phyloP scores from a whole-genome alignment of 257 asterid genomes.

The Schizonepeta tenuifolia region DNA sequence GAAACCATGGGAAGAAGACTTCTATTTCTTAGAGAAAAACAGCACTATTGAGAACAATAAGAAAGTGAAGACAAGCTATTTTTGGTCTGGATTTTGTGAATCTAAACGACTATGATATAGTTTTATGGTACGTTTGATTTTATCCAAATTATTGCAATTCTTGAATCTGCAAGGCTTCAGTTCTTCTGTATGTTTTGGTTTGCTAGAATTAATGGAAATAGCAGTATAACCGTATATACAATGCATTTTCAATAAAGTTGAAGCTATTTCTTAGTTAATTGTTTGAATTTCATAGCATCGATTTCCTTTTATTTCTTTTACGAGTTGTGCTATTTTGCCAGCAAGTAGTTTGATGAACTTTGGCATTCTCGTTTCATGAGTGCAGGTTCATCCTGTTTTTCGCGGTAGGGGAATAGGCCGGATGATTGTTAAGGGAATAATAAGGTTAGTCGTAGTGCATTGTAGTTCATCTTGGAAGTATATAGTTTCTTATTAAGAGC shows the following conservation, averaged over 20 bases:
- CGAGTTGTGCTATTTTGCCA: constrained; percentile 8
- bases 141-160: not conserved
- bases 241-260: not conserved
- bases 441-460: constrained; percentile 52
- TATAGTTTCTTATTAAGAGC: not conserved
- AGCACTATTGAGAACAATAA: not conserved
- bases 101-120: not conserved
- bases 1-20: too few relatives aligned
- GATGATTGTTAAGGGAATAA: constrained; percentile 65
- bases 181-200: not conserved
- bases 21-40: too few relatives aligned
- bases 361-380: constrained; percentile 25
- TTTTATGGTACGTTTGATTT: not conserved
- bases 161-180: not conserved
- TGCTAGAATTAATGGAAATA: not conserved
- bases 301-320: not conserved
- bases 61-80: not conserved
- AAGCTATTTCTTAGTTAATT: not conserved
- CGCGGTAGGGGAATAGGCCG: constrained; percentile 74
- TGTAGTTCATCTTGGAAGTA: not conserved
- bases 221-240: not conserved
- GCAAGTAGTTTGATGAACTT: not conserved
- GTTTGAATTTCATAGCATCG: not conserved
- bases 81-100: constrained; percentile 2
- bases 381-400: constrained; percentile 79